These are phyloP conservation scores for Colletotrichum echinochloae DNA, from an alignment of 2,329 filamentous ascomycete species.

Conservation along the genomic window DNA sequence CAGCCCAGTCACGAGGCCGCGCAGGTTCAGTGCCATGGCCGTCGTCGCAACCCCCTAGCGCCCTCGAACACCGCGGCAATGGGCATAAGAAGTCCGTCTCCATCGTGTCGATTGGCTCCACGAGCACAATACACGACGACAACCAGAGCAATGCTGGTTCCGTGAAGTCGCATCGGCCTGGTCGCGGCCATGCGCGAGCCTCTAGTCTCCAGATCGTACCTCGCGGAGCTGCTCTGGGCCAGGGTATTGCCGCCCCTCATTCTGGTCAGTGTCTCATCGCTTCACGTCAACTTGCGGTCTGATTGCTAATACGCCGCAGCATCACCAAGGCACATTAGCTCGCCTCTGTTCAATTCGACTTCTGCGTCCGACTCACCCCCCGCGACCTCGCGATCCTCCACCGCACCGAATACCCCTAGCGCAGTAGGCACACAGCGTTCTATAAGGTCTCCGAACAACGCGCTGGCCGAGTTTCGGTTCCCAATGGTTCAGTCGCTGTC, in stretches of 20 bases:
- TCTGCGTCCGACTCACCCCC: conserved; percentile 64
- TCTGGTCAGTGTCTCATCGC: conserved; percentile 52
- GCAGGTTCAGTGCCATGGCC: conserved; percentile 63
- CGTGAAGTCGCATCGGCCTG: conserved; percentile 61
- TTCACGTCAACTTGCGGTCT: background rate
- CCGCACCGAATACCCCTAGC: conserved; percentile 60
- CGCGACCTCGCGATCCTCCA: conserved; percentile 56
- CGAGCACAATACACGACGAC: conserved; percentile 60
- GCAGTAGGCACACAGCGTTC: conserved; percentile 52
- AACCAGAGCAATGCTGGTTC: conserved; percentile 56
- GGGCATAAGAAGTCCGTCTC: conserved; percentile 82
- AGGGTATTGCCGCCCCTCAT: conserved; percentile 47
- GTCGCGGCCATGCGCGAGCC: conserved; percentile 78
- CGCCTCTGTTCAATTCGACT: conserved; percentile 67
- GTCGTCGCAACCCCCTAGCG: conserved; percentile 46
- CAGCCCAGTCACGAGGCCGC: conserved; percentile 57
- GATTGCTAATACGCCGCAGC: conserved; percentile 28
- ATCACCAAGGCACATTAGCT: conserved; percentile 58
- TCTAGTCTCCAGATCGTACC: conserved; percentile 83
- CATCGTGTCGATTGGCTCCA: conserved; percentile 80
- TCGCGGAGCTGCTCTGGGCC: conserved; percentile 48
- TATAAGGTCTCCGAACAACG: conserved; percentile 56
- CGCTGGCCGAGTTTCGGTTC: conserved; percentile 69
- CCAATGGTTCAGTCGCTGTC: conserved; percentile 60
- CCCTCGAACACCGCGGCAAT: conserved; percentile 57